Percentiles rank a stretch among this genome's conserved stretches.
phyloP scores from a whole-genome alignment of 345 rosid species.

The Melaleuca quinquenervia region DNA sequence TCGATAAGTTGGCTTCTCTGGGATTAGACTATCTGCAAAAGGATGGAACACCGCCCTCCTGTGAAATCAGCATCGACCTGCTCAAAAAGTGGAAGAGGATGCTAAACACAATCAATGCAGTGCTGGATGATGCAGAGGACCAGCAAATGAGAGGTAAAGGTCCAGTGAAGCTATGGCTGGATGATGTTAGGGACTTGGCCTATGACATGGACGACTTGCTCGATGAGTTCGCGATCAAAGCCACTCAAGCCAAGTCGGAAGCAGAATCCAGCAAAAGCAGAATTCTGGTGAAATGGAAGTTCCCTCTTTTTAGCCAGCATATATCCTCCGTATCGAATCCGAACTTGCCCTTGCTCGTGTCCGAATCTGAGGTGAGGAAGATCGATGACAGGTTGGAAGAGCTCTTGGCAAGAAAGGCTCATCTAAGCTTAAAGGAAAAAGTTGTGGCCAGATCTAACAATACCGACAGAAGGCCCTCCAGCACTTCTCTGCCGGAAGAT shows the following conservation, averaged over 20 bases:
- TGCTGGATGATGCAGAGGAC: not conserved
- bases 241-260: fast-evolving
- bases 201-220: not conserved
- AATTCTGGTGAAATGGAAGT: not conserved
- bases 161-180: not conserved
- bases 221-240: not conserved
- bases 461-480: not conserved
- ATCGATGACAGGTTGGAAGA: not conserved
- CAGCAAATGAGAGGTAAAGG: not conserved
- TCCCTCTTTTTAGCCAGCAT: not conserved
- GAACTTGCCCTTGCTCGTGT: not conserved
- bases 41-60: not conserved
- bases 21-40: not conserved
- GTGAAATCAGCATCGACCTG: not conserved
- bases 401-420: fast-evolving
- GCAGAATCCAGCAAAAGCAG: not conserved
- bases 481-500: not conserved
- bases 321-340: not conserved
- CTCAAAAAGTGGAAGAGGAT: not conserved
- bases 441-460: fast-evolving
- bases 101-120: not conserved
- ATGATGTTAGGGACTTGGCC: not conserved
- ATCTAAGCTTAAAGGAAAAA: not conserved
- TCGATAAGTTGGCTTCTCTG: not conserved
- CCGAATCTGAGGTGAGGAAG: not conserved